Conservation (phyloP, 148 eudicot genomes). For the Arctostaphylos glauca region DNA sequence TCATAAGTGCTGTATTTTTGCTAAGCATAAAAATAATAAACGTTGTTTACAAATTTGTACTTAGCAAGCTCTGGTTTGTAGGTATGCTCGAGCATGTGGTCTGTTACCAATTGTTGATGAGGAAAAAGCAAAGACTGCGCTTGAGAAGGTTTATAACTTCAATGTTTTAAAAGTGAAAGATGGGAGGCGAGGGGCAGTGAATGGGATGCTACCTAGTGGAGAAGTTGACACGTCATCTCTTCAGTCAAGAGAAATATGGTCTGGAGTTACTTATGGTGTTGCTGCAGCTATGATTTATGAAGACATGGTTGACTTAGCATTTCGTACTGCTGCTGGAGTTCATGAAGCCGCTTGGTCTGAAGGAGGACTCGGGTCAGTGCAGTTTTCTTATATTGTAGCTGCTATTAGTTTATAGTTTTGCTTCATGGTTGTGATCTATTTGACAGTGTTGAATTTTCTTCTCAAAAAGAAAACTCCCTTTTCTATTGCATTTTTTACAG, state of each 20-base stretch:
- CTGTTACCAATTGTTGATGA: constrained; percentile 29
- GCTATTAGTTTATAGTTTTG: background rate
- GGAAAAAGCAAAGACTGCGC: constrained; percentile 24
- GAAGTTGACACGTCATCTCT: constrained; percentile 23
- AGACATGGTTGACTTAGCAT: constrained; percentile 56
- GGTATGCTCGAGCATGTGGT: constrained; percentile 29
- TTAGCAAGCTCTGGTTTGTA: background rate
- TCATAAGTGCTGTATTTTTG: too few species aligned
- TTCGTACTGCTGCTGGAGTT: constrained; percentile 57
- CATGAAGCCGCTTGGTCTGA: constrained; percentile 60
- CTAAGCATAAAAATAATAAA: background rate
- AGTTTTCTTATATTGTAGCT: constrained; percentile 2
- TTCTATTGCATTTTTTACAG: background rate
- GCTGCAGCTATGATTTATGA: constrained; percentile 74
- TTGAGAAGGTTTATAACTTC: constrained; percentile 29
- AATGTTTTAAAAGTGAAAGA: constrained; percentile 25
- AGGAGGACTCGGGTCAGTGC: constrained; percentile 61
- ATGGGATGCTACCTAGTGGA: constrained; percentile 31
- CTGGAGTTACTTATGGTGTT: constrained; percentile 66
- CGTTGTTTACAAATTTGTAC: background rate
- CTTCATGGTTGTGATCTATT: background rate
- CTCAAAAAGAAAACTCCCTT: background rate
- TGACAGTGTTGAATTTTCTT: background rate
- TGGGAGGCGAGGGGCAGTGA: constrained; percentile 30
- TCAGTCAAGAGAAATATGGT: constrained; percentile 52